Conservation (phyloP, 805 yeast species). For the Barnettozyma salicaria region DNA sequence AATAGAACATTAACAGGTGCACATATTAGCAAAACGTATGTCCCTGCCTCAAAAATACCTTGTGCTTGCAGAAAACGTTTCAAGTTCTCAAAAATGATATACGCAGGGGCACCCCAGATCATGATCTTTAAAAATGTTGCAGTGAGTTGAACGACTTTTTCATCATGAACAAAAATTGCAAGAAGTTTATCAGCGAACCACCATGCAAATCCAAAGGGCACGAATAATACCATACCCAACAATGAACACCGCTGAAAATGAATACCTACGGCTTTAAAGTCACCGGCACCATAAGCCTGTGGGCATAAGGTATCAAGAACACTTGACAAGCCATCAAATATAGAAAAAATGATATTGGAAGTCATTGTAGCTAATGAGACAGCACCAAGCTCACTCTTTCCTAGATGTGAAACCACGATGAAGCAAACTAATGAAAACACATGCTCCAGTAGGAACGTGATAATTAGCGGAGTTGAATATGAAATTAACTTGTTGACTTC, state of each 20-base stretch:
- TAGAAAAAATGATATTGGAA: slow-evolving; percentile 70
- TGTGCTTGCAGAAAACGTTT: slow-evolving; percentile 83
- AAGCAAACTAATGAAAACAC: slow-evolving; percentile 52
- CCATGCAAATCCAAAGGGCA: slow-evolving; percentile 55
- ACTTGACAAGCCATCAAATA: slow-evolving; percentile 78
- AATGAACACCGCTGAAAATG: slow-evolving; percentile 67
- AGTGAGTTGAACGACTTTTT: slow-evolving; percentile 49
- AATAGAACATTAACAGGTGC: slow-evolving; percentile 66
- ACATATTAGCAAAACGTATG: slow-evolving; percentile 56
- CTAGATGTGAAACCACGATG: slow-evolving; percentile 72
- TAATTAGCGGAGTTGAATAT: slow-evolving; percentile 49
- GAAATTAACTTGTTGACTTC: slow-evolving; percentile 32
- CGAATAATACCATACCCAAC: slow-evolving; percentile 36
- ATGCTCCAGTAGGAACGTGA: slow-evolving; percentile 54
- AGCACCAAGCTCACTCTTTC: slow-evolving; percentile 75
- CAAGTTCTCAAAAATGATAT: slow-evolving; percentile 72
- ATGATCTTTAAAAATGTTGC: slow-evolving; percentile 43
- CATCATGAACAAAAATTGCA: slow-evolving; percentile 42
- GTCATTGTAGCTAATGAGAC: slow-evolving; percentile 82
- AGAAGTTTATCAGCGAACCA: slow-evolving; percentile 47
- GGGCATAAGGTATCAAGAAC: slow-evolving; percentile 80
- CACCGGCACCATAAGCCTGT: slow-evolving; percentile 80
- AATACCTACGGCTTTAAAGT: slow-evolving; percentile 60
- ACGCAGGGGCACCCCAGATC: slow-evolving; percentile 71
- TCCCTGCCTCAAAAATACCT: slow-evolving; percentile 79